phyloP scores from a whole-genome alignment of 306 rosid species.

The Mimosa pudica region DNA sequence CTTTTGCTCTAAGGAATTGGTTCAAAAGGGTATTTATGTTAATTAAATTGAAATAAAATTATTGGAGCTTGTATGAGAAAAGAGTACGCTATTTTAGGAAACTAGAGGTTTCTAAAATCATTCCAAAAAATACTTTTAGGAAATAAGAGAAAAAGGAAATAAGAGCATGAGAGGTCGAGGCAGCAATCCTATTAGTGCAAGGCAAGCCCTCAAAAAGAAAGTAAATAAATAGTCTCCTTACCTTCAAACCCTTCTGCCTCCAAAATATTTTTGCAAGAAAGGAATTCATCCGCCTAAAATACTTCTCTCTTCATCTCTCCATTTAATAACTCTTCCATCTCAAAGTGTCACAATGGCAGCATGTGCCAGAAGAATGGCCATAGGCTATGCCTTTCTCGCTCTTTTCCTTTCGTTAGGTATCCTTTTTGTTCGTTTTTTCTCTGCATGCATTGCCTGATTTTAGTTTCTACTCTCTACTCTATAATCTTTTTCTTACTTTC shows the following conservation, averaged over 20 bases:
- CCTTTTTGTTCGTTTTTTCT: constrained; percentile 1
- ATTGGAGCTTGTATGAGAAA: not conserved
- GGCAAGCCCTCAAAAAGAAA: not conserved
- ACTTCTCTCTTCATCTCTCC: not conserved
- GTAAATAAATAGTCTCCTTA: not conserved
- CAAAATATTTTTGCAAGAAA: constrained; percentile 1
- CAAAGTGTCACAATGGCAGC: constrained; percentile 47
- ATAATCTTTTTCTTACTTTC: not conserved
- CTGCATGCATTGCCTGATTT: not conserved
- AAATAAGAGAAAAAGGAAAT: not conserved
- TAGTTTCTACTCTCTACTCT: not conserved
- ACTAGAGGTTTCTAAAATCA: not conserved
- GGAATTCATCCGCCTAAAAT: constrained; percentile 1
- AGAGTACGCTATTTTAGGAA: not conserved
- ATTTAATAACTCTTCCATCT: constrained; percentile 10
- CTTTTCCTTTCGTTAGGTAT: constrained; percentile 55
- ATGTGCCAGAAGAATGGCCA: constrained; percentile 38
- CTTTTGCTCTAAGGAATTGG: constrained; percentile 9
- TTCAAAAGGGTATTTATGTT: not conserved
- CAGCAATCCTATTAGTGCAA: constrained; percentile 3
- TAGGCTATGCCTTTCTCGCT: constrained; percentile 39
- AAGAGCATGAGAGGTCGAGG: not conserved
- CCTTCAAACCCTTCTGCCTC: constrained; percentile 3
- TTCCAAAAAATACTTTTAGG: not conserved
- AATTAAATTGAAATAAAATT: not conserved